Evolutionary conservation across 2,329 filamentous ascomycete genomes (phyloP).

Genomic region (Pseudogymnoascus sp.): DNA sequence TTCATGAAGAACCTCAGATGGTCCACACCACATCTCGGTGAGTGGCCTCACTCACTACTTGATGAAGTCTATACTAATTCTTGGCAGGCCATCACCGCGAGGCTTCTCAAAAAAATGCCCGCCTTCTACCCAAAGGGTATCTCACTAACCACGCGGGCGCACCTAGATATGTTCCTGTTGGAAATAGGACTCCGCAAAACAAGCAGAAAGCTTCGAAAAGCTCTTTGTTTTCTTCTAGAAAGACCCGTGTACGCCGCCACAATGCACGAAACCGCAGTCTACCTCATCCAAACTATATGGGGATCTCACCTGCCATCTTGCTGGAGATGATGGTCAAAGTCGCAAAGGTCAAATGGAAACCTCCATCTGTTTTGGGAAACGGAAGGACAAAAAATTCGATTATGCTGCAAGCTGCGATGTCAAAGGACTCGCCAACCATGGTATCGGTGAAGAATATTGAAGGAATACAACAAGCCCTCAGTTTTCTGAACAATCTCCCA

Average conservation of each 20-base stretch:
- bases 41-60: neutral
- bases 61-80: neutral
- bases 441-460: conserved; percentile 1
- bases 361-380: neutral
- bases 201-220: neutral
- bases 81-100: neutral
- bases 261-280: neutral
- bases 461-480: neutral
- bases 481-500: neutral
- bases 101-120: neutral
- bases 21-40: neutral
- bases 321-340: neutral
- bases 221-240: neutral
- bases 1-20: neutral
- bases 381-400: neutral
- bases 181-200: neutral
- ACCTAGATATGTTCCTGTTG: neutral
- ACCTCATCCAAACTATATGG: neutral
- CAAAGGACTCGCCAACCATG: neutral
- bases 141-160: neutral
- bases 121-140: neutral
- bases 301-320: neutral
- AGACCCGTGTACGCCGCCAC: neutral
- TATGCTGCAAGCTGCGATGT: neutral
- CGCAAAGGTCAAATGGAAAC: neutral